Conservation (phyloP, 164 flowering plant species). For the Annona cherimola region DNA sequence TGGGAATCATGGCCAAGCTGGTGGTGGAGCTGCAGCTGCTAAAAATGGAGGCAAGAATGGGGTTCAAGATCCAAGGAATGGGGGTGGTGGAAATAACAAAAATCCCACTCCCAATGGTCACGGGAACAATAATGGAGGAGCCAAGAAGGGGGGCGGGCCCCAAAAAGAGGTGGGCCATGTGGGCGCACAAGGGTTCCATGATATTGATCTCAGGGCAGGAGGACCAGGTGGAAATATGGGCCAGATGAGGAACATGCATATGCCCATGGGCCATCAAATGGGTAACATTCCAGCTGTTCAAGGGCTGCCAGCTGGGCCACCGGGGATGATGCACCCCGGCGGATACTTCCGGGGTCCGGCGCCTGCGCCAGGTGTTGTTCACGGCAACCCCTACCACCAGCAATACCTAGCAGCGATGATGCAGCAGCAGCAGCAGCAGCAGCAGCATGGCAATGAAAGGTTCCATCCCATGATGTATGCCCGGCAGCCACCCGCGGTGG, state of each 20-base stretch:
- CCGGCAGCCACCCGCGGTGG: slow-evolving; percentile 69
- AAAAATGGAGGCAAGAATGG: slow-evolving; percentile 34
- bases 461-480: slow-evolving; percentile 92
- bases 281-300: slow-evolving; percentile 60
- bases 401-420: slow-evolving; percentile 56
- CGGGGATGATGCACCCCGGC: slow-evolving; percentile 25
- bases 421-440: slow-evolving; percentile 64
- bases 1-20: slow-evolving; percentile 35
- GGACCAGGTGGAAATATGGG: slow-evolving; percentile 21
- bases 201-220: slow-evolving; percentile 27
- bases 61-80: slow-evolving; percentile 28
- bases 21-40: slow-evolving; percentile 33
- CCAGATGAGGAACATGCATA: slow-evolving; percentile 32
- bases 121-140: slow-evolving; percentile 25
- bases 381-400: slow-evolving; percentile 60
- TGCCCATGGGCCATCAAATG: slow-evolving; percentile 37
- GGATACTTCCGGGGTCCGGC: slow-evolving; percentile 46
- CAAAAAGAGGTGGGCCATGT: slow-evolving; percentile 24
- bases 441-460: slow-evolving; percentile 55
- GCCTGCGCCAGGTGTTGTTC: slow-evolving; percentile 43
- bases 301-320: slow-evolving; percentile 52
- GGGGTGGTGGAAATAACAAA: slow-evolving; percentile 30
- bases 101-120: slow-evolving; percentile 20
- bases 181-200: slow-evolving; percentile 27
- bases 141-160: slow-evolving; percentile 32